A percentile compares a stretch with the other conserved stretches of the same genome.
Conservation (phyloP, 495 filamentous ascomycete genomes). For the Hypoxylon lienhwacheense region DNA sequence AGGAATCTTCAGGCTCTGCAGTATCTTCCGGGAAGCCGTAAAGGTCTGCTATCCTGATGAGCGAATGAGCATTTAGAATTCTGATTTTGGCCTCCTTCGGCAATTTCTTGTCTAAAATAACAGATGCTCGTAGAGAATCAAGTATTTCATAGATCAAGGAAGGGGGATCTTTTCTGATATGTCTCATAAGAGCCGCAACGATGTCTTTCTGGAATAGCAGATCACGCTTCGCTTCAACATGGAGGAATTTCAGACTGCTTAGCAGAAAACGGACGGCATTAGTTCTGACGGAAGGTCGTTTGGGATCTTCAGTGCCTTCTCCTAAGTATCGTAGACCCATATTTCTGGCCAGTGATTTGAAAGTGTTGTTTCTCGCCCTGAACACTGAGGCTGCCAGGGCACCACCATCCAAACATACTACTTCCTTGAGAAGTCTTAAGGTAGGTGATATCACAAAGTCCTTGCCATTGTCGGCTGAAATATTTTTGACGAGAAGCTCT, state of each 20-base stretch:
- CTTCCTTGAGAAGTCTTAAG: constrained; percentile 76
- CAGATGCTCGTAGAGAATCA: constrained; percentile 60
- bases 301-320: constrained; percentile 54
- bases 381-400: constrained; percentile 71
- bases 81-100: constrained; percentile 68
- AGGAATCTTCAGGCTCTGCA: constrained; percentile 11
- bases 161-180: constrained; percentile 71
- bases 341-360: constrained; percentile 69
- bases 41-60: constrained; percentile 70
- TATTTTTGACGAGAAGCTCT: constrained; percentile 68
- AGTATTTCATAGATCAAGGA: constrained; percentile 70
- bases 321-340: constrained; percentile 57
- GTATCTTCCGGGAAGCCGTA: constrained; percentile 61
- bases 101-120: constrained; percentile 71
- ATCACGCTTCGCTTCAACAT: constrained; percentile 69
- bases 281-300: constrained; percentile 70
- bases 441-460: constrained; percentile 84
- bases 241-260: constrained; percentile 69
- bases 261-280: constrained; percentile 77
- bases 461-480: constrained; percentile 73
- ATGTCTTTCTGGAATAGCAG: constrained; percentile 74
- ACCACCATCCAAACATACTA: constrained; percentile 79
- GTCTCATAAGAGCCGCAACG: constrained; percentile 65
- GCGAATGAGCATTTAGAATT: constrained; percentile 68
- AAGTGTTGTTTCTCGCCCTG: constrained; percentile 66